These are phyloP conservation scores for Hordeum marinum DNA, from an alignment of 176 grass and related monocot genomes.

Conservation along the genomic window DNA sequence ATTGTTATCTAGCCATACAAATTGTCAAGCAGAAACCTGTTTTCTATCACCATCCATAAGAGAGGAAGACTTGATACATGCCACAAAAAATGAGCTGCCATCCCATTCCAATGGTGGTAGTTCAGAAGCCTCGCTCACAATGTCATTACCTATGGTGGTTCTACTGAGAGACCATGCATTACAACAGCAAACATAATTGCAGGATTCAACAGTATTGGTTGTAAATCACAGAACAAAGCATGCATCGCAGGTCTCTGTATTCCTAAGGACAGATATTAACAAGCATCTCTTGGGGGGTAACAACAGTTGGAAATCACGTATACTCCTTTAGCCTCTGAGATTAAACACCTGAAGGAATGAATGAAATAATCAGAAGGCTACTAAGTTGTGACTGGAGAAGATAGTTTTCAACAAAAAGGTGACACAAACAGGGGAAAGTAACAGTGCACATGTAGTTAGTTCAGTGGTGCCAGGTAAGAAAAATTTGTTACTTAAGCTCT, in stretches of 20 bases:
- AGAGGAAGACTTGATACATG: not conserved
- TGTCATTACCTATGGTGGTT: slow-evolving; percentile 13
- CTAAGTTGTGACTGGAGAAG: not conserved
- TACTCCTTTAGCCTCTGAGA: slow-evolving; percentile 28
- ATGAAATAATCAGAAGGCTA: slow-evolving; percentile 16
- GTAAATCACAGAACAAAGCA: slow-evolving; percentile 21
- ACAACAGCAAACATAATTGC: slow-evolving; percentile 11
- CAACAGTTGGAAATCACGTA: slow-evolving; percentile 31
- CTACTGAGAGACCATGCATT: not conserved
- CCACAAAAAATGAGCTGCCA: slow-evolving; percentile 20
- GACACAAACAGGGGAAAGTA: not conserved
- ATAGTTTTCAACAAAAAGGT: not conserved
- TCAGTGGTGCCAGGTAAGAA: not conserved
- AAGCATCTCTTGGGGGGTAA: slow-evolving; percentile 29
- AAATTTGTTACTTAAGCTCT: not conserved
- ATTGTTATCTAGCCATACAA: slow-evolving; percentile 31
- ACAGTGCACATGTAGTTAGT: slow-evolving; percentile 9
- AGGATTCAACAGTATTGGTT: not conserved
- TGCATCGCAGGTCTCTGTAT: slow-evolving; percentile 25
- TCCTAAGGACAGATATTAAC: slow-evolving; percentile 50
- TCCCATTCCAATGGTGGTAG: not conserved
- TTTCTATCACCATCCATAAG: not conserved
- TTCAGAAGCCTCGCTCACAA: not conserved
- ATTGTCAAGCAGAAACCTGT: slow-evolving; percentile 15
- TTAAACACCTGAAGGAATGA: slow-evolving; percentile 48